Base-by-base conservation (phyloP, 129 eudicot genomes). In the Flaveria robusta region DNA sequence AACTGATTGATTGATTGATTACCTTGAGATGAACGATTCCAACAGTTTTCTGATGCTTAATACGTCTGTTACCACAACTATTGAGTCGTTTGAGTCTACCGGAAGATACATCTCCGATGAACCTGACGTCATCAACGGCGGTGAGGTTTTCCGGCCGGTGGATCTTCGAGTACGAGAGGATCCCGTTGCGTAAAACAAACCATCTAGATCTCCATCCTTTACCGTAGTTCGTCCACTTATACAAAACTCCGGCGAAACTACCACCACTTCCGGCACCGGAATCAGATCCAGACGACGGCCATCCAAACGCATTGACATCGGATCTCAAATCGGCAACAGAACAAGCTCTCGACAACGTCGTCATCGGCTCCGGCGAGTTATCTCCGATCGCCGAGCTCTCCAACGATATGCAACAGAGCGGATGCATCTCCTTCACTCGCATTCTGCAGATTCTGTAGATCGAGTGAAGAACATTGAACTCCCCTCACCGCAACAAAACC, bases 121-220 rank as follows among this genome's bases (percentile, higher is more conserved):
- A 75, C 42, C 89, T 77, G 11, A 90, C 86, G 59, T 89, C 98
- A 41, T 84, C 89, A 3, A 86, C 83, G 69, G 81, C 26, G 20
- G 83, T 37, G 19, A 85, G 81, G 47, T 37, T 83, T n/a, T 86
- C 83, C 26, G 87, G 88, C 69, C 85, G 84, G 20, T 73, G 87
- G 49, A 84, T 77, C 80, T 92, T 92, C 1, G 96, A 86, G 77
- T 92, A 92, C 0, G 96, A 92, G 9, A 92, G 52, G 1, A 92
- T 85, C 27, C 92, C 98, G 70, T 88, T 84, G 1, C 89, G 89
- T 64, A 92, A 56, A 26, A 88, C 65, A 66, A 92, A 92, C 96
- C 98, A 92, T 43, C 98, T 76, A 73, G 96, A 90, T 92, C 96
- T 89, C 98, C 98, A 92, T 1, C 98, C 96, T 26, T 92, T 92